Evolutionary conservation across 164 flowering plant species (phyloP).

Genomic region (Liriodendron chinense): DNA sequence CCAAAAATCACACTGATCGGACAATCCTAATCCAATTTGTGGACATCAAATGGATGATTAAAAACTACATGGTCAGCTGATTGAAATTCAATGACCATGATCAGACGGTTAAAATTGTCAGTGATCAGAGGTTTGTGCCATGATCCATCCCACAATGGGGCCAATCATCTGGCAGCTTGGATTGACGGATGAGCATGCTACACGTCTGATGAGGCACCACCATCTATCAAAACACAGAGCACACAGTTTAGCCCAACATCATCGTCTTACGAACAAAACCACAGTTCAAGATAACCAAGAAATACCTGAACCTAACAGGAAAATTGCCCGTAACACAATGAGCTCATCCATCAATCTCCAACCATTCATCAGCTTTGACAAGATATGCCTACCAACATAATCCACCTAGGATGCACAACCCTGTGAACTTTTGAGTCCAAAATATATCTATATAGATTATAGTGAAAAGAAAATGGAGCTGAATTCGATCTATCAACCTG

Average conservation of each 20-base stretch:
- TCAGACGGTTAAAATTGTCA: background rate
- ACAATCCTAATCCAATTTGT: background rate
- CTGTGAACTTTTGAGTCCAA: background rate
- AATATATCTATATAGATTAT: background rate
- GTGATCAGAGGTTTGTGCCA: background rate
- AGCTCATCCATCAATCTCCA: slow-evolving; percentile 99
- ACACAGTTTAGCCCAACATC: background rate
- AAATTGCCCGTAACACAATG: slow-evolving; percentile 82
- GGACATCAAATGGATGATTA: background rate
- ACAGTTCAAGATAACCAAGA: slow-evolving; percentile 1
- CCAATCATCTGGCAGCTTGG: background rate
- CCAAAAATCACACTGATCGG: background rate
- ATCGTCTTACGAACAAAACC: background rate
- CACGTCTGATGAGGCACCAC: background rate
- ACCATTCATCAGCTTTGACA: slow-evolving; percentile 77
- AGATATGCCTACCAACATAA: slow-evolving; percentile 66
- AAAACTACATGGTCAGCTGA: too few species aligned
- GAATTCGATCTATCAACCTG: slow-evolving; percentile 47
- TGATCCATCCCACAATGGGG: background rate
- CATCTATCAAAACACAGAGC: background rate
- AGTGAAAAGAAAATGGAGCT: background rate
- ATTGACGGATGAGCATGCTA: background rate
- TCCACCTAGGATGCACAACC: slow-evolving; percentile 59
- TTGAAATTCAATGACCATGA: background rate
- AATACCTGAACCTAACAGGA: slow-evolving; percentile 91